A percentile compares a stretch with the other conserved stretches of the same genome.
Conservation (phyloP, 169 alveolate genomes). For the Amoebophrya sp. region DNA sequence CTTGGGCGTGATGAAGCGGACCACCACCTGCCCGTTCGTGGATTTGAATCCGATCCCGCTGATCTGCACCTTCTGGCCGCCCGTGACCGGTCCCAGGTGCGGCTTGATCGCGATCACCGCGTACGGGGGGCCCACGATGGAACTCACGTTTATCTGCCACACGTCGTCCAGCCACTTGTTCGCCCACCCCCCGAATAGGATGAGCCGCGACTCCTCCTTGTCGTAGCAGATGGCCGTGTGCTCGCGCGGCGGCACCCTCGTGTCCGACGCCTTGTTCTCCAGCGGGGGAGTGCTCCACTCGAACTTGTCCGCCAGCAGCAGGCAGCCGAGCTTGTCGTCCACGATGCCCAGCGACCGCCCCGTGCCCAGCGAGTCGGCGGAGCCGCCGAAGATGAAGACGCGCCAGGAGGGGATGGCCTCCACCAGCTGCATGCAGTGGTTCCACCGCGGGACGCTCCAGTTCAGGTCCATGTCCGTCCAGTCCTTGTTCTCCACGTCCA, state of each 20-base stretch:
- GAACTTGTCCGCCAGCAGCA: slow-evolving; percentile 36
- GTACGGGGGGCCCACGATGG: slow-evolving; percentile 87
- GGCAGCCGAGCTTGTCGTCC: slow-evolving; percentile 1
- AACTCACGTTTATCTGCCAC: slow-evolving; percentile 66
- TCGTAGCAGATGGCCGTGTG: slow-evolving; percentile 73
- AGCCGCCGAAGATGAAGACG: slow-evolving; percentile 82
- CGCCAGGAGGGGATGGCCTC: slow-evolving; percentile 85
- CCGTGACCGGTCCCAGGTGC: slow-evolving; percentile 77
- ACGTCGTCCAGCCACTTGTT: slow-evolving; percentile 80
- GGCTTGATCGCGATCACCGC: slow-evolving; percentile 72
- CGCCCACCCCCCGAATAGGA: slow-evolving; percentile 82
- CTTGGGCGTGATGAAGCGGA: slow-evolving; percentile 66
- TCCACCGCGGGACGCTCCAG: slow-evolving; percentile 82
- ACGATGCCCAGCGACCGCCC: slow-evolving; percentile 34
- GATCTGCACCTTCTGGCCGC: slow-evolving; percentile 59
- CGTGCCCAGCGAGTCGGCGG: slow-evolving; percentile 71
- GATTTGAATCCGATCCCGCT: slow-evolving; percentile 65
- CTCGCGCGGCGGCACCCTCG: slow-evolving; percentile 58
- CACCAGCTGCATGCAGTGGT: slow-evolving; percentile 67
- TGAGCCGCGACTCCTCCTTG: slow-evolving; percentile 55
- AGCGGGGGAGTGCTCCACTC: slow-evolving; percentile 16
- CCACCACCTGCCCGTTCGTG: slow-evolving; percentile 53
- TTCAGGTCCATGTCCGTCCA: slow-evolving; percentile 74
- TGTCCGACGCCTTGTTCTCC: slow-evolving; percentile 17
- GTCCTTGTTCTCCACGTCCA: slow-evolving; percentile 64